A percentile compares a stretch with the other conserved stretches of the same genome.
Evolutionary conservation across 805 yeast genomes (phyloP).

Genomic region (Grigorovia jiainica): DNA sequence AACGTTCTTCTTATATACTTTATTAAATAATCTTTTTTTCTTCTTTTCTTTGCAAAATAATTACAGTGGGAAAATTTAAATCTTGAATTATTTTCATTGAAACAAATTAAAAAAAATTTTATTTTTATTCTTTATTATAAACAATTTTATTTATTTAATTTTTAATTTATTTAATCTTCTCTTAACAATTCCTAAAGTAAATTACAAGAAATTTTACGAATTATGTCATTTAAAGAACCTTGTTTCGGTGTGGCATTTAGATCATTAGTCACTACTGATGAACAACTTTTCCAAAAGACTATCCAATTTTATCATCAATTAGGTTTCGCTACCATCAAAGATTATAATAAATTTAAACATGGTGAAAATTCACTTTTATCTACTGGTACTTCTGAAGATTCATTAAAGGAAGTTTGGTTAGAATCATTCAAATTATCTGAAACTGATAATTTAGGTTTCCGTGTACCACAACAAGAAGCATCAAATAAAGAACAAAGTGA

Average conservation of each 20-base stretch:
- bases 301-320: conserved; percentile 48
- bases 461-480: conserved; percentile 41
- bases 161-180: background rate
- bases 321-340: conserved; percentile 54
- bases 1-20: too few species aligned
- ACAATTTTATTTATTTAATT: background rate
- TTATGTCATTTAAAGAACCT: conserved; percentile 13
- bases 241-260: conserved; percentile 43
- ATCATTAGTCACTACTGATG: conserved; percentile 50
- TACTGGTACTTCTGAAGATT: conserved; percentile 55
- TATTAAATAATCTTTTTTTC: too few species aligned
- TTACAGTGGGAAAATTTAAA: too few species aligned
- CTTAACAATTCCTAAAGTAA: background rate
- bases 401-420: conserved; percentile 63
- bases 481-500: conserved; percentile 31
- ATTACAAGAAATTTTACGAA: background rate
- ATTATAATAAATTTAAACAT: conserved; percentile 42
- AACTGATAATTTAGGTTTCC: conserved; percentile 51
- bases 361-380: conserved; percentile 26
- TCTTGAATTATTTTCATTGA: background rate
- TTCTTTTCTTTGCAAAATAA: too few species aligned
- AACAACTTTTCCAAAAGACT: conserved; percentile 36
- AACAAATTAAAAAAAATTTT: background rate
- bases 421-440: conserved; percentile 57
- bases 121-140: too few species aligned